Base-by-base conservation (phyloP, 2,329 filamentous ascomycete species). In the Stagonosporopsis rhizophila region DNA sequence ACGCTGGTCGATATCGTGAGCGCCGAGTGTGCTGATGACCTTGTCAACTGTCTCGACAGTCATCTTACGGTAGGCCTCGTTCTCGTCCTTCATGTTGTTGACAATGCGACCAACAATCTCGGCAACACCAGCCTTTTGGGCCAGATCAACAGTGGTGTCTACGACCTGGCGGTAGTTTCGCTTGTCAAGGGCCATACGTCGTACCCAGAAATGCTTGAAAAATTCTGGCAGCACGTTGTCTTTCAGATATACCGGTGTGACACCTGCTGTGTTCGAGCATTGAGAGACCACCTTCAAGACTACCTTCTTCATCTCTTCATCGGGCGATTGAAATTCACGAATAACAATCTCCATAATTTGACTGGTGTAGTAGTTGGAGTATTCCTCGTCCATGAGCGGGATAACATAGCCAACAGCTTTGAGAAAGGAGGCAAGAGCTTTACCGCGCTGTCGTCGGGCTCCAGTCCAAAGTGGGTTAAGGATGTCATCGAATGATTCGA, bases 221-320 rank as follows among this genome's bases (percentile, higher is more conserved):
- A 99, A 99, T 59, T 98, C 95, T 64, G 91, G 88, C 35, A 99
- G 82, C 7, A 99, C 93, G 60, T 96, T 90, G 72, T 98, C 93
- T 77, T 97, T 98, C 37, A 99, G 84, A 71, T 98, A 99, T 35
- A 88, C 90, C 32, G 93, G 90, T 30, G 95, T 98, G 25, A 99
- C 95, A 79, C 95, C 95, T 71, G 96, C 90, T 2, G 94, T 98
- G 66, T 89, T 89, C 7, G 95, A 91, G 72, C 95, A 98, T 73
- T 99, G 95, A 17, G 93, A 97, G 15, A 99, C 88, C 25, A 99
- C 95, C 78, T 98, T 98, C 56, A 99, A 81, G 7, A 99, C 95
- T 1, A 99, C 95, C 81, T 99, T 99, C 80, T 98, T 99, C 95
- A 99, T 99, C 78, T 99, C 95, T 77, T 99, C 95, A 65, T 99